phyloP scores from a whole-genome alignment of 805 yeast species.

The Yarrowia sp. region DNA sequence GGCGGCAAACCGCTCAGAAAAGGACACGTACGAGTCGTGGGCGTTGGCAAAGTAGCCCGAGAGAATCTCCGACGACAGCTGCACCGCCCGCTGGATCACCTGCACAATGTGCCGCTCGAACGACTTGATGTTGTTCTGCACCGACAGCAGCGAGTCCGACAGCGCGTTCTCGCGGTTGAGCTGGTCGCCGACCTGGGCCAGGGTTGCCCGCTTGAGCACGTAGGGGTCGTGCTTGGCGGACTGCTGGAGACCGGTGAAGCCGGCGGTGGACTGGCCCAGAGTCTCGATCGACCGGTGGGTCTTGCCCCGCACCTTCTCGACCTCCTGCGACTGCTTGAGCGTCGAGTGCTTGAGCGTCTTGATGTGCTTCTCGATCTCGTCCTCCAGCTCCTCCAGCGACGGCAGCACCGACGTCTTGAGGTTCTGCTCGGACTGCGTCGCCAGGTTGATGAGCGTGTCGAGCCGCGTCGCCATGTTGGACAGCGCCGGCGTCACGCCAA shows the following conservation, averaged over 20 bases:
- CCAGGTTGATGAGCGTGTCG: slow-evolving; percentile 50
- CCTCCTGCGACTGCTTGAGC: slow-evolving; percentile 51
- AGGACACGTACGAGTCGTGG: slow-evolving; percentile 47
- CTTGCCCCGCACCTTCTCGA: slow-evolving; percentile 49
- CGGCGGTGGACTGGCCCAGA: slow-evolving; percentile 50
- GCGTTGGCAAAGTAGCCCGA: slow-evolving; percentile 49
- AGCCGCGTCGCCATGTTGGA: slow-evolving; percentile 47
- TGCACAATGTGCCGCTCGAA: slow-evolving; percentile 56
- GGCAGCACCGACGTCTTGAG: slow-evolving; percentile 54
- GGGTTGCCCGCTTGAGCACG: slow-evolving; percentile 52
- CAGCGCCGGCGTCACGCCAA: slow-evolving; percentile 51
- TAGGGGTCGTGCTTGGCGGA: slow-evolving; percentile 57
- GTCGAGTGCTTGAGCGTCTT: slow-evolving; percentile 53
- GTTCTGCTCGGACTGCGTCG: slow-evolving; percentile 53
- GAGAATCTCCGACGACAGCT: slow-evolving; percentile 48
- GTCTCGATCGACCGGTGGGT: slow-evolving; percentile 54
- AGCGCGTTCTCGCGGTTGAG: slow-evolving; percentile 57
- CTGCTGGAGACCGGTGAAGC: slow-evolving; percentile 46
- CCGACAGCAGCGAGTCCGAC: slow-evolving; percentile 54
- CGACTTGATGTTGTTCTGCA: slow-evolving; percentile 53
- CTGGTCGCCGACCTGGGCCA: slow-evolving; percentile 53
- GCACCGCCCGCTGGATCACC: slow-evolving; percentile 53
- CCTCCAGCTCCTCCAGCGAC: slow-evolving; percentile 53
- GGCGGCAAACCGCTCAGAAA: slow-evolving; percentile 49
- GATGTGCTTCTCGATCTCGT: slow-evolving; percentile 67